Conservation (phyloP, 345 rosid genomes). For the Ceriops zippeliana region DNA sequence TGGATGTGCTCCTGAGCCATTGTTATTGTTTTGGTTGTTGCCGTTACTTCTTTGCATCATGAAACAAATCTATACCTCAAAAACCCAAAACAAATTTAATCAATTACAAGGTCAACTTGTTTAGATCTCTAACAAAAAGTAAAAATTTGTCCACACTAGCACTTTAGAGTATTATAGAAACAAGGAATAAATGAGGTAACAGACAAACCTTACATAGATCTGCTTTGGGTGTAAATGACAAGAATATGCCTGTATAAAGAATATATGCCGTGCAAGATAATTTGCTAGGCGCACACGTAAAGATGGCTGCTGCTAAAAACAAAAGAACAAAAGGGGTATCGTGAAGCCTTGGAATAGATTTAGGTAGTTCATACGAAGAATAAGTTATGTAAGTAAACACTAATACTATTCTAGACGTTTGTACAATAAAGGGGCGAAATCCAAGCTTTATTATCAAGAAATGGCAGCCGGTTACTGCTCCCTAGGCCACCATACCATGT, state of each 20-base stretch:
- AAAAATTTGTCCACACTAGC: neutral
- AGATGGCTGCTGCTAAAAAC: conserved; percentile 22
- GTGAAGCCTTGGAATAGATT: conserved; percentile 38
- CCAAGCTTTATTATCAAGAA: too few relatives aligned
- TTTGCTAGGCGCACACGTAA: conserved; percentile 29
- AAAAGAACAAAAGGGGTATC: conserved; percentile 12
- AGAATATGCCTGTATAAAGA: conserved; percentile 10
- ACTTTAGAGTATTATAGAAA: neutral
- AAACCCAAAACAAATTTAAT: too few relatives aligned
- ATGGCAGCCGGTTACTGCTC: too few relatives aligned
- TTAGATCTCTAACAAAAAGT: too few relatives aligned
- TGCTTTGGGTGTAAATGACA: conserved; percentile 6
- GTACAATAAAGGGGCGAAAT: conserved; percentile 16
- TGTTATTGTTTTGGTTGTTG: neutral
- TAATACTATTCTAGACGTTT: conserved; percentile 1
- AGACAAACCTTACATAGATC: conserved; percentile 17
- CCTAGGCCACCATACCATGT: too few relatives aligned
- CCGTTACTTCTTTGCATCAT: conserved; percentile 25
- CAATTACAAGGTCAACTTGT: neutral
- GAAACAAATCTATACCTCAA: neutral
- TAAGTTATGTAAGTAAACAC: conserved; percentile 15
- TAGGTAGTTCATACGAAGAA: conserved; percentile 50
- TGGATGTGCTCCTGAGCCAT: conserved; percentile 19
- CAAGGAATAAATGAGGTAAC: neutral
- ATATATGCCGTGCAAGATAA: neutral